Conservation (phyloP, 208 protist genomes). For the Trichomonas gallinae region DNA sequence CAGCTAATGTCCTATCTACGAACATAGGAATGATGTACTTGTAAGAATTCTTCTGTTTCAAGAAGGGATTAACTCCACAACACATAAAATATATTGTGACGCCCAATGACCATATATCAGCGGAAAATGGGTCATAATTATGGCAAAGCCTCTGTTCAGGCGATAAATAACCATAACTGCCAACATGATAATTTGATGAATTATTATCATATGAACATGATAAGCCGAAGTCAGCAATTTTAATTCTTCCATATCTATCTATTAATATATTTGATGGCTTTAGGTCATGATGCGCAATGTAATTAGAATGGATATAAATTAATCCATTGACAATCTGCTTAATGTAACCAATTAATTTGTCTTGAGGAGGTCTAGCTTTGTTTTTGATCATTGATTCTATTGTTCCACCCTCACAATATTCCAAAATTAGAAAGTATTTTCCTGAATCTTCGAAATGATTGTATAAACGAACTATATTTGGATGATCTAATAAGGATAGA, state of each 20-base stretch:
- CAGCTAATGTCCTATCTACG: no score
- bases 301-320: not conserved
- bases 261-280: not conserved
- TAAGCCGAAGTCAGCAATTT: not conserved
- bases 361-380: not conserved
- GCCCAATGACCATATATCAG: no score
- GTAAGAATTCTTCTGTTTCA: no score
- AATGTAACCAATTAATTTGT: not conserved
- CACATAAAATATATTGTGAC: no score
- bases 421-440: not conserved
- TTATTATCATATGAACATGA: not conserved
- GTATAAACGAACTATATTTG: not conserved
- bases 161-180: no score
- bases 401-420: not conserved
- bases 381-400: not conserved
- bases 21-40: no score
- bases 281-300: not conserved
- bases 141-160: no score
- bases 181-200: no score
- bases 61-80: no score
- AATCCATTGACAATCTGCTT: not conserved
- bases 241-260: not conserved
- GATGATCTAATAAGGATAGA: not conserved
- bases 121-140: no score
- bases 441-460: not conserved